phyloP scores from a whole-genome alignment of 2,329 filamentous ascomycete genomes.

The Scedosporium aurantiacum region DNA sequence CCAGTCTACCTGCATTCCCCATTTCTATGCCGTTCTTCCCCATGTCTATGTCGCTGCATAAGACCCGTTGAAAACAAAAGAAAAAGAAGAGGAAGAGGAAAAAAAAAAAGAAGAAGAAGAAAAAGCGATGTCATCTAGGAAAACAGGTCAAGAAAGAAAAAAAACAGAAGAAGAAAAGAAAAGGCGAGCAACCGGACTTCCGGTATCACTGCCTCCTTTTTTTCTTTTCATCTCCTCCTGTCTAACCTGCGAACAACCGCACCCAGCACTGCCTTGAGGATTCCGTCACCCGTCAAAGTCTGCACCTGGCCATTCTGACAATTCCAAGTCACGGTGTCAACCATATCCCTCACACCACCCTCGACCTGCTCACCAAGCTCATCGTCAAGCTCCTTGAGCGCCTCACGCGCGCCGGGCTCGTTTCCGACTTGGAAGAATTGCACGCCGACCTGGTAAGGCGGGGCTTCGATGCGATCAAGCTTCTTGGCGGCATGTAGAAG shows the following conservation, averaged over 20 bases:
- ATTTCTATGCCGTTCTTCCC: background rate
- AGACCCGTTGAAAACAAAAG: background rate
- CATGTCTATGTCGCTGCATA: too few relatives aligned
- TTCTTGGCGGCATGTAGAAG: conserved; percentile 58
- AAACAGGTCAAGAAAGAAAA: background rate
- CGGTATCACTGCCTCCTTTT: background rate
- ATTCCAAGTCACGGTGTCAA: conserved; percentile 76
- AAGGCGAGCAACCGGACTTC: background rate
- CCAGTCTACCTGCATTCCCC: background rate
- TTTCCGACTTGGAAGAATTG: conserved; percentile 94
- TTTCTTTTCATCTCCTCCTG: conserved; percentile 14
- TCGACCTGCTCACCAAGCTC: conserved; percentile 44
- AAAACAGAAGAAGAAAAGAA: background rate
- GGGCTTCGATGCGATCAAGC: conserved; percentile 59
- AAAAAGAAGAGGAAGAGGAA: background rate
- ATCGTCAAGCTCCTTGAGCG: conserved; percentile 67
- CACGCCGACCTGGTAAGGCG: conserved; percentile 74
- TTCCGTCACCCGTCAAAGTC: conserved; percentile 52
- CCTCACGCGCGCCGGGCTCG: conserved; percentile 51
- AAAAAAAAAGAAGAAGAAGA: background rate
- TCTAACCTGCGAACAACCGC: conserved; percentile 48
- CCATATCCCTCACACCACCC: conserved; percentile 66
- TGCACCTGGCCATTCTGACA: conserved; percentile 28
- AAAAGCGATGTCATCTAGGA: background rate
- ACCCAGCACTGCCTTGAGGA: conserved; percentile 76